Evolutionary conservation across 345 rosid genomes (phyloP).

Genomic region (Diplotaxis tenuifolia): DNA sequence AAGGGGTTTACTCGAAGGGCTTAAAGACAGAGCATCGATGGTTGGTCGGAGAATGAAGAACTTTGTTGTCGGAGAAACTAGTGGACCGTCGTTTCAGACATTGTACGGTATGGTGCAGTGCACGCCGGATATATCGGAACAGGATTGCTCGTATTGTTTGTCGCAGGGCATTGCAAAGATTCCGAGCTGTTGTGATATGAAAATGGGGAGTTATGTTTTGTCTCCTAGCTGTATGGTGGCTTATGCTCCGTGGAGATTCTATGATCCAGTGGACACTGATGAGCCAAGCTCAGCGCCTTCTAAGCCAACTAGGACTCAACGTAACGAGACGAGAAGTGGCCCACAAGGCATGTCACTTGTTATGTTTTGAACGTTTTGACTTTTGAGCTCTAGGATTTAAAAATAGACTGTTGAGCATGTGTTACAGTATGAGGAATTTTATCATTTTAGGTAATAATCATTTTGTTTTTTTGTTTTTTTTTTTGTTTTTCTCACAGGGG

Average conservation of each 20-base stretch:
- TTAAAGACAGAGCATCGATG: conserved; percentile 24
- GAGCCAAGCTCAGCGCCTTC: conserved; percentile 25
- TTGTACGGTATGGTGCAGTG: conserved; percentile 50
- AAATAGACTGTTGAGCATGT: background rate
- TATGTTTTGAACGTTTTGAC: background rate
- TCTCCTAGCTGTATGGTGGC: conserved; percentile 41
- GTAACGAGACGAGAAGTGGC: conserved; percentile 15
- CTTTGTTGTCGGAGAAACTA: conserved; percentile 28
- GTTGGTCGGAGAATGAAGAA: conserved; percentile 26
- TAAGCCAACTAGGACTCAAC: background rate
- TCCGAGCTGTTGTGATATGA: conserved; percentile 33
- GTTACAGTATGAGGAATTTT: background rate
- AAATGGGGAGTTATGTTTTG: conserved; percentile 37
- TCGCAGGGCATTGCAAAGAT: conserved; percentile 5
- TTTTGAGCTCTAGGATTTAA: background rate
- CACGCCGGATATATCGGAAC: conserved; percentile 46
- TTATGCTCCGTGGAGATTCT: conserved; percentile 38
- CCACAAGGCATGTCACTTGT: conserved; percentile 16
- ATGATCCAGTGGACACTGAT: conserved; percentile 17
- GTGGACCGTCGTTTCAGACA: conserved; percentile 8
- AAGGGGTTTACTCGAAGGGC: conserved; percentile 21
- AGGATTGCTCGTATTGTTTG: conserved; percentile 47
- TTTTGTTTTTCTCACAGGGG: background rate
- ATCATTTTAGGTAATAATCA: background rate
- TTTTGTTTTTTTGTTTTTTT: background rate